Evolutionary conservation across 177 flowering plant species (phyloP).

Genomic region (Telopea speciosissima): DNA sequence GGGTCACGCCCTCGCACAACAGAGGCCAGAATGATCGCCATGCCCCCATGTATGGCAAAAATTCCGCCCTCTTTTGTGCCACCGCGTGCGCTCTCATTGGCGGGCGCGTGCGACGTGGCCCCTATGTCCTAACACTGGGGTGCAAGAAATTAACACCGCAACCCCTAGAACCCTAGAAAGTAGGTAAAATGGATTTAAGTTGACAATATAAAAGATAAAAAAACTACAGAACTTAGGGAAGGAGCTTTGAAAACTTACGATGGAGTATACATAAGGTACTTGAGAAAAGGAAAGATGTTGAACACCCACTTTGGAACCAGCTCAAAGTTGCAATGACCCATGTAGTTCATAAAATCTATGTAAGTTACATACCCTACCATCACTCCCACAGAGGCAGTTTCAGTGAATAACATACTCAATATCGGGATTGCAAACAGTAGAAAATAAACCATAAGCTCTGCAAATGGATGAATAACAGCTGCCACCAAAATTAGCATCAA

Average conservation of each 20-base stretch:
- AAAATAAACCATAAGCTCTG: constrained; percentile 47
- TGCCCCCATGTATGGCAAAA: too few relatives aligned
- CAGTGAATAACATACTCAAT: constrained; percentile 14
- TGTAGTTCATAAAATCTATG: constrained; percentile 31
- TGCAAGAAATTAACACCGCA: too few relatives aligned
- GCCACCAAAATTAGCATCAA: constrained; percentile 10
- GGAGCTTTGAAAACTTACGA: constrained; percentile 48
- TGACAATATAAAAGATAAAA: too few relatives aligned
- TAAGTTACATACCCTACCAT: constrained; percentile 33
- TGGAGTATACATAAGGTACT: constrained; percentile 58
- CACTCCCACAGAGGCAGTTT: constrained; percentile 32
- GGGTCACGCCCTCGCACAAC: too few relatives aligned
- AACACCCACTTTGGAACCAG: constrained; percentile 40
- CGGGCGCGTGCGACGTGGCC: too few relatives aligned
- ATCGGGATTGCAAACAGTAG: constrained; percentile 51
- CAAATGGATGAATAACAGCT: constrained; percentile 74
- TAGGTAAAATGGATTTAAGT: too few relatives aligned
- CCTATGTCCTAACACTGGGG: too few relatives aligned
- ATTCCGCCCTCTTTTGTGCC: too few relatives aligned
- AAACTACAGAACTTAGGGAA: too few relatives aligned
- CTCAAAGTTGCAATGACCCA: constrained; percentile 24
- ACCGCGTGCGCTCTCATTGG: too few relatives aligned
- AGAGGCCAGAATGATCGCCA: too few relatives aligned
- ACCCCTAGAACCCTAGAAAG: too few relatives aligned
- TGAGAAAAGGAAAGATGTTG: constrained; percentile 42